Conservation (phyloP, 495 filamentous ascomycete genomes). For the Aspergillus steynii region DNA sequence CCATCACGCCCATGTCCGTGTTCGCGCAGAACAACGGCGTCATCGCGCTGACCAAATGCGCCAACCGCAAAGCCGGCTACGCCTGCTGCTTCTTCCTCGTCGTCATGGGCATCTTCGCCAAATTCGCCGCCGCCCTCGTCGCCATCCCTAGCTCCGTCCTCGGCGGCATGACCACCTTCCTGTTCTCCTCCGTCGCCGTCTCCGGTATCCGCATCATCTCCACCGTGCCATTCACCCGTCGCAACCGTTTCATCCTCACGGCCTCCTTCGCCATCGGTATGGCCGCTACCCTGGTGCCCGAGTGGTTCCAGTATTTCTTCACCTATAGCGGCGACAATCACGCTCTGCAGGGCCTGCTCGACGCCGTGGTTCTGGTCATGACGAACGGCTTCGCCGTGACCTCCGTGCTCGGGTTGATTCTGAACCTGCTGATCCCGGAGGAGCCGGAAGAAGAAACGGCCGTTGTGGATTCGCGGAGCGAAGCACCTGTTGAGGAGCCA, state of each 20-base stretch:
- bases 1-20: constrained; percentile 81
- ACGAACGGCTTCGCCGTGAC: constrained; percentile 68
- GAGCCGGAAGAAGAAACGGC: constrained; percentile 65
- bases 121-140: constrained; percentile 86
- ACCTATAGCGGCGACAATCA: constrained; percentile 69
- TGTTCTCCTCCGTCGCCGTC: constrained; percentile 81
- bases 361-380: constrained; percentile 80
- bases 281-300: constrained; percentile 78
- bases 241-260: constrained; percentile 86
- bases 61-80: constrained; percentile 85
- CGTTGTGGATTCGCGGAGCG: constrained; percentile 24
- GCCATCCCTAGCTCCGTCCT: constrained; percentile 79
- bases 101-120: constrained; percentile 87
- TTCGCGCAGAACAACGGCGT: constrained; percentile 92
- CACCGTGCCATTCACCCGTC: constrained; percentile 74
- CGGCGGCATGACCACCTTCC: constrained; percentile 92
- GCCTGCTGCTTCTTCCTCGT: constrained; percentile 76
- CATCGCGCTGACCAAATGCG: constrained; percentile 85
- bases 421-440: constrained; percentile 72
- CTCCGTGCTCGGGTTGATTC: constrained; percentile 65
- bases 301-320: constrained; percentile 76
- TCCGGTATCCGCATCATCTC: constrained; percentile 85
- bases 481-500: constrained; percentile 5
- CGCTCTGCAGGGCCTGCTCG: constrained; percentile 72
- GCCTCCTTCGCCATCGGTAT: constrained; percentile 75